phyloP scores from a whole-genome alignment of 2,329 filamentous ascomycete genomes.

The Tetracladium maxilliforme region DNA sequence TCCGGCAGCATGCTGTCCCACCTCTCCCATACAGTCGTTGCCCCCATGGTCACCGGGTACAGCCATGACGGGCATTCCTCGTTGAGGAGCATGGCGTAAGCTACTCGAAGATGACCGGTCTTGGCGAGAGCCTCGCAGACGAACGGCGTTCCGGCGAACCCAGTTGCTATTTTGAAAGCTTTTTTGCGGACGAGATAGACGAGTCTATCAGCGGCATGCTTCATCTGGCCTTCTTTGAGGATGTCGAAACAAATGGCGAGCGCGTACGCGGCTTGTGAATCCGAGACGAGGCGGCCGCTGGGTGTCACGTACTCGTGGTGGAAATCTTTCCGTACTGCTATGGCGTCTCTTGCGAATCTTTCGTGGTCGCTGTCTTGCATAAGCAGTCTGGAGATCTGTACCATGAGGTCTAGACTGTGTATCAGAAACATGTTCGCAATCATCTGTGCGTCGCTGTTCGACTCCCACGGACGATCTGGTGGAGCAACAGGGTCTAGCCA shows the following conservation, averaged over 20 bases:
- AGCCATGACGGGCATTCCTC: slow-evolving; percentile 16
- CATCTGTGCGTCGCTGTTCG: slow-evolving; percentile 1
- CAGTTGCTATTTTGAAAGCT: slow-evolving; percentile 11
- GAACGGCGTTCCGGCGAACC: slow-evolving; percentile 14
- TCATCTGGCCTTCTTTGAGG: slow-evolving; percentile 3
- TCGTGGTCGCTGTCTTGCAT: background rate
- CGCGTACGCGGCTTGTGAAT: slow-evolving; percentile 13
- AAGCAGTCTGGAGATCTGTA: slow-evolving; percentile 1
- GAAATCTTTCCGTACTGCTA: slow-evolving; percentile 9
- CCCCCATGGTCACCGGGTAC: slow-evolving; percentile 16
- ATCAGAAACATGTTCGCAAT: slow-evolving; percentile 3
- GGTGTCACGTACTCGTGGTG: slow-evolving; percentile 12
- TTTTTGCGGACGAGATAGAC: slow-evolving; percentile 7
- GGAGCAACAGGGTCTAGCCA: slow-evolving; percentile 2
- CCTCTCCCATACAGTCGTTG: slow-evolving; percentile 19
- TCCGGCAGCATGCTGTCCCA: slow-evolving; percentile 17
- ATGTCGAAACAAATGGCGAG: slow-evolving; percentile 11
- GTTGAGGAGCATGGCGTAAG: slow-evolving; percentile 17
- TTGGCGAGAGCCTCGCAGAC: slow-evolving; percentile 7
- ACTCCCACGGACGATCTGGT: slow-evolving; percentile 1
- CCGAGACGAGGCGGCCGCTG: slow-evolving; percentile 9
- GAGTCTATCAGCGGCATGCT: slow-evolving; percentile 7
- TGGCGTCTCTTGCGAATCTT: slow-evolving; percentile 7
- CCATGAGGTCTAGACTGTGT: slow-evolving; percentile 1
- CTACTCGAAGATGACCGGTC: slow-evolving; percentile 2